Percentiles rank a stretch among this genome's conserved stretches.
Conservation (phyloP, 352 stramenopile species). For the Thalassiosira hispida region DNA sequence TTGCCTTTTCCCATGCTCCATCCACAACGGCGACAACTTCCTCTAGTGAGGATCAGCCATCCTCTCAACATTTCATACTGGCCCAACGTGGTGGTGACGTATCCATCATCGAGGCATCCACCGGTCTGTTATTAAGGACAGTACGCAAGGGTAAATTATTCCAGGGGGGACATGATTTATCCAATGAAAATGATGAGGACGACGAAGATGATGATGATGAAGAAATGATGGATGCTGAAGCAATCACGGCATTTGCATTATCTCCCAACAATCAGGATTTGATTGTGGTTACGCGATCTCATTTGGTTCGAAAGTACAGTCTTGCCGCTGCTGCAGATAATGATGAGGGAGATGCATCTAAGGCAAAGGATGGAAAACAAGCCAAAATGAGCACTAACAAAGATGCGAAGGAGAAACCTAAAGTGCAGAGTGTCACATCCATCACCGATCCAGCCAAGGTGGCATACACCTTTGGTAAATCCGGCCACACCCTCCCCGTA, state of each 20-base stretch:
- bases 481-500: slow-evolving; percentile 74
- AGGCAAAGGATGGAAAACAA: slow-evolving; percentile 9
- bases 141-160: slow-evolving; percentile 53
- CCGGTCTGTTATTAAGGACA: slow-evolving; percentile 60
- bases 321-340: slow-evolving; percentile 30
- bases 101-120: slow-evolving; percentile 73
- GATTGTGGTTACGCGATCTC: slow-evolving; percentile 68
- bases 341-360: neutral
- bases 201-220: slow-evolving; percentile 71
- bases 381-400: slow-evolving; percentile 17
- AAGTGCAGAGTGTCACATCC: slow-evolving; percentile 35
- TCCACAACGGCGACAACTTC: slow-evolving; percentile 2
- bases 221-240: slow-evolving; percentile 72
- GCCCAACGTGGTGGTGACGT: slow-evolving; percentile 77
- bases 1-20: slow-evolving; percentile 53
- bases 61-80: slow-evolving; percentile 64
- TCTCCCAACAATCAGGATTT: slow-evolving; percentile 70
- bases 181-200: slow-evolving; percentile 45
- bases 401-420: slow-evolving; percentile 12
- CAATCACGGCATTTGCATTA: slow-evolving; percentile 76
- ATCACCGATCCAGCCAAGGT: slow-evolving; percentile 56
- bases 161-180: slow-evolving; percentile 31
- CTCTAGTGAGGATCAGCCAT: slow-evolving; percentile 22
- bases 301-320: slow-evolving; percentile 76
- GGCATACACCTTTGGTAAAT: slow-evolving; percentile 66